These are phyloP conservation scores for Amaranthus palmeri DNA, from an alignment of 148 eudicot genomes.

Conservation along the genomic window DNA sequence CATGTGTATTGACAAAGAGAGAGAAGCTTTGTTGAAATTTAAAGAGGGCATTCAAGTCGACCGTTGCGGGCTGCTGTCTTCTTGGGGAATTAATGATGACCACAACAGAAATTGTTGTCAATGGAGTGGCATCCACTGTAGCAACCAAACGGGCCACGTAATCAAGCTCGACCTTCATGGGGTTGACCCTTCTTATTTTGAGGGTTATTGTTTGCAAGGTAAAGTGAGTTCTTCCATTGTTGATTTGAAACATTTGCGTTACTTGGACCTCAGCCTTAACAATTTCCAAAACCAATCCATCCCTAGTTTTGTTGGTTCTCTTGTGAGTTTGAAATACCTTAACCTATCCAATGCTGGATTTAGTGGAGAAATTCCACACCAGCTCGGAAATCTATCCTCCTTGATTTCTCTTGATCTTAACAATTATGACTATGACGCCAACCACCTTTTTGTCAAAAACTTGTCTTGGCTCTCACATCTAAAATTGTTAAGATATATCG, in stretches of 20 bases:
- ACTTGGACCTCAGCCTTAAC: background rate
- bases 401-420: background rate
- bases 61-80: background rate
- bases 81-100: too few species aligned
- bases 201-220: background rate
- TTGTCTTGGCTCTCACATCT: constrained; percentile 1
- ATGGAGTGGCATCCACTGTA: too few species aligned
- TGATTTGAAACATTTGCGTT: background rate
- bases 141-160: too few species aligned
- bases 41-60: background rate
- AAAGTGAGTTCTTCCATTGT: background rate
- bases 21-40: constrained; percentile 5
- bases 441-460: background rate
- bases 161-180: too few species aligned
- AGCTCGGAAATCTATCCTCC: background rate
- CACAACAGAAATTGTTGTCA: too few species aligned
- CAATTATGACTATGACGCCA: too few species aligned
- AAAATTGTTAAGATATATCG: background rate
- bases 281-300: background rate
- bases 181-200: too few species aligned
- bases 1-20: constrained; percentile 4
- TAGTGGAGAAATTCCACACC: background rate
- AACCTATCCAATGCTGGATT: background rate
- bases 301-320: background rate
- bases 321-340: background rate